phyloP scores from a whole-genome alignment of 2,329 filamentous ascomycete species.

The Colletotrichum siamense region DNA sequence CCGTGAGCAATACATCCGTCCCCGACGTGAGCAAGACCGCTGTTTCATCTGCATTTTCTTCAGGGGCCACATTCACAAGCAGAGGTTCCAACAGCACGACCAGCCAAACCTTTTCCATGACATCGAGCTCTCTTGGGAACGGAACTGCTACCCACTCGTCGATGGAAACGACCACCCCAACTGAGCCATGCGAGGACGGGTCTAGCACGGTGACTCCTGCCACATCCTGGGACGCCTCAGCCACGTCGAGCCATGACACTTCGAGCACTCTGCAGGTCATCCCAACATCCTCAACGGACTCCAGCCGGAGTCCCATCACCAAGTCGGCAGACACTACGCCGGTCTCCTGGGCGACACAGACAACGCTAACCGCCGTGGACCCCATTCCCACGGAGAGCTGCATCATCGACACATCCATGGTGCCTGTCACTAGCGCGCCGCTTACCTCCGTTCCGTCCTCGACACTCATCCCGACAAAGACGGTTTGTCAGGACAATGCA shows the following conservation, averaged over 20 bases:
- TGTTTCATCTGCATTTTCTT: neutral
- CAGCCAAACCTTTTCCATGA: neutral
- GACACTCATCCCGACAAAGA: constrained; percentile 32
- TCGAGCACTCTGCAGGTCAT: neutral
- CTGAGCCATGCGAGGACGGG: neutral
- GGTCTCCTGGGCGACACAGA: neutral
- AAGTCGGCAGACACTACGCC: neutral
- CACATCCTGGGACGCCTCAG: neutral
- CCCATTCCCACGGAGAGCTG: constrained; percentile 14
- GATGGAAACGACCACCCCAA: neutral
- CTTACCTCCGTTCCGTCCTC: constrained; percentile 29
- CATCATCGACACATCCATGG: constrained; percentile 39
- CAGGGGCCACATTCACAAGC: neutral
- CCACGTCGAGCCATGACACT: neutral
- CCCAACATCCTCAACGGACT: neutral
- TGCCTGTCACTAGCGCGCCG: constrained; percentile 32
- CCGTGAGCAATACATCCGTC: neutral
- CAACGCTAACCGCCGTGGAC: constrained; percentile 5
- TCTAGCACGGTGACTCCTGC: neutral
- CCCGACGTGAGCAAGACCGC: neutral
- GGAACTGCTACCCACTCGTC: neutral
- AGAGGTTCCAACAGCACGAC: neutral
- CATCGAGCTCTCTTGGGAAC: neutral
- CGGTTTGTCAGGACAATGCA: constrained; percentile 32
- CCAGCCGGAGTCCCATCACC: neutral